Evolutionary conservation across 163 green algal species (phyloP).

Genomic region (Picocystis sp.): DNA sequence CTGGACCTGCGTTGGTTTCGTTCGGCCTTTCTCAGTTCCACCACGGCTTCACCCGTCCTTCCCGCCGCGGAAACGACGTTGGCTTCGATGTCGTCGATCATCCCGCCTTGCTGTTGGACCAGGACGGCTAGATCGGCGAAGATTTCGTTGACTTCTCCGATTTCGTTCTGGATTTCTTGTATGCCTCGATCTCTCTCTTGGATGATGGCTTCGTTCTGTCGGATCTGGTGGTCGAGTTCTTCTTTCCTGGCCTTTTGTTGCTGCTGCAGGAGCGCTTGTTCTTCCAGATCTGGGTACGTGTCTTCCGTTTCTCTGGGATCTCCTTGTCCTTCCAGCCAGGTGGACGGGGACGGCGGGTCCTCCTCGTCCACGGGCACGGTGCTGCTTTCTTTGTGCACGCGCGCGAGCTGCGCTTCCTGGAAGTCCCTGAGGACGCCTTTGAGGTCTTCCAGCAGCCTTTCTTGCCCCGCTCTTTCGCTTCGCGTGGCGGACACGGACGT

Average conservation of each 20-base stretch:
- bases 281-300: background rate
- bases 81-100: slow-evolving; percentile 53
- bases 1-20: slow-evolving; percentile 32
- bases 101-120: slow-evolving; percentile 74
- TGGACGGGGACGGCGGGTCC: background rate
- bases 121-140: slow-evolving; percentile 90
- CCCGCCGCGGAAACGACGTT: slow-evolving; percentile 50
- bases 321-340: background rate
- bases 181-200: slow-evolving; percentile 83
- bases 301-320: slow-evolving; percentile 15
- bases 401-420: background rate
- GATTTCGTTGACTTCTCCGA: slow-evolving; percentile 89
- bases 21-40: slow-evolving; percentile 45
- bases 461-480: too few relatives aligned
- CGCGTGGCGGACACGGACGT: too few relatives aligned
- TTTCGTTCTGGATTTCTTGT: slow-evolving; percentile 69
- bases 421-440: too few relatives aligned
- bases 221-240: slow-evolving; percentile 43
- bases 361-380: background rate
- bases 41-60: slow-evolving; percentile 35
- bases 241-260: slow-evolving; percentile 21
- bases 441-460: too few relatives aligned
- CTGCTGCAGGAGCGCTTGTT: slow-evolving; percentile 3
- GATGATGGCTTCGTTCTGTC: slow-evolving; percentile 83
- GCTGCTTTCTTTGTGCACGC: background rate